Base-by-base conservation (phyloP, 805 yeast species). In the Gaillardinia entomophila region DNA sequence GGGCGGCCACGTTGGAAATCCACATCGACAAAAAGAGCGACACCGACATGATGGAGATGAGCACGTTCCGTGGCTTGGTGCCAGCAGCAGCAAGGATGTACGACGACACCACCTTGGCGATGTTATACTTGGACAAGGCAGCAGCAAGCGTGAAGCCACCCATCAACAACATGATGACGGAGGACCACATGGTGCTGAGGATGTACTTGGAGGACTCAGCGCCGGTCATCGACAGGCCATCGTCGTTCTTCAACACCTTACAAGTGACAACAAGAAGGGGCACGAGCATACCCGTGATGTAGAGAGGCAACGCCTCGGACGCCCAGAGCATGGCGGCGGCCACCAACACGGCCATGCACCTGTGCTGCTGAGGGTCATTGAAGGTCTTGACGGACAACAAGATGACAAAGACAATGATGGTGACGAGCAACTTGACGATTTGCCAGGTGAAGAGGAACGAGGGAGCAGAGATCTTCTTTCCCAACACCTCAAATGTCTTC, bases 111-210 rank as follows among this genome's bases (percentile, higher is more conserved):
- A 82, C 71, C 52, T 83, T 87, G 33, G 96, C 97, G 38, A 90
- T 76, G 51, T 87, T 82, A 62, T 84, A 86, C 59, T 89, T 90
- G 29, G 96, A 86, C 36, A 90, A 66, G 0, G 96, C 96, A 12
- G 95, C 96, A 10, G 98, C 97, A 35, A 90, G 63, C 0, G 97
- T 82, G 60, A 90, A 90, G 1, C 98, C 98, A 42, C 97, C 97
- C 8, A 90, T 62, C 32, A 90, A 65, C 25, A 90, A 65, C 83
- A 89, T 78, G 41, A 92, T 86, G 12, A 88, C 94, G 2, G 96
- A 86, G 6, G 89, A 79, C 97, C 97, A 90, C 97, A 90, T 90
- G 13, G 88, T 67, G 1, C 86, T 68, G 41, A 92, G 75, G 33
- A 90, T 85, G 51, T 71, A 85, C 46, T 78, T 76, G 1, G 95